phyloP scores from a whole-genome alignment of 139 green algal genomes.

The Coccomyxa sp. region DNA sequence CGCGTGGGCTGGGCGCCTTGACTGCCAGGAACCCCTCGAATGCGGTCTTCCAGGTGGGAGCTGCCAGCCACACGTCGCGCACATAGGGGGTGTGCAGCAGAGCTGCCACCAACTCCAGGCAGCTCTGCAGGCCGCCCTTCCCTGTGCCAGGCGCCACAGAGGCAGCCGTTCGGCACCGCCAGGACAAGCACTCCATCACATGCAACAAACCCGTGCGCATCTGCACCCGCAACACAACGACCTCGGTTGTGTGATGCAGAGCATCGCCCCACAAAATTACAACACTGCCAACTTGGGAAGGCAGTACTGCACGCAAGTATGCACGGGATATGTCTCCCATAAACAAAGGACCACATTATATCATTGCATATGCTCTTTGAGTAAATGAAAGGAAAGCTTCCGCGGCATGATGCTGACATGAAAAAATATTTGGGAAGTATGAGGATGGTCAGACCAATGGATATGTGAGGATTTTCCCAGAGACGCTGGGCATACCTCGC shows the following conservation, averaged over 20 bases:
- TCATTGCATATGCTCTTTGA: too few relatives aligned
- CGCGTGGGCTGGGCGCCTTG: background rate
- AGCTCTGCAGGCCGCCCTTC: background rate
- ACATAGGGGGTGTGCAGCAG: background rate
- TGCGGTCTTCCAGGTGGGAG: constrained; percentile 17
- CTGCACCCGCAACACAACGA: background rate
- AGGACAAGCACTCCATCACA: background rate
- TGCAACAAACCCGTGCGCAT: background rate
- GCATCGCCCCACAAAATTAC: too few relatives aligned
- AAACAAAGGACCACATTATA: too few relatives aligned
- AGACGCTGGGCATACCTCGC: background rate
- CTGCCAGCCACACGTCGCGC: constrained; percentile 22
- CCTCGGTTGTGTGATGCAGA: background rate
- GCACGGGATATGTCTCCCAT: too few relatives aligned
- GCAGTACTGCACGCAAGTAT: too few relatives aligned
- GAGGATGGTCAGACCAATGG: too few relatives aligned
- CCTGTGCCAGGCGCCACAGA: background rate
- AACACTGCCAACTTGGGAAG: too few relatives aligned
- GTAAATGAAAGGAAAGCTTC: too few relatives aligned
- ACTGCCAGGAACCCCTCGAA: constrained; percentile 15
- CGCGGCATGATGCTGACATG: too few relatives aligned
- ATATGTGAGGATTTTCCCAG: background rate
- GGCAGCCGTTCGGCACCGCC: background rate
- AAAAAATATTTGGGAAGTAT: too few relatives aligned
- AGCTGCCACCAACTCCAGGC: background rate